phyloP scores from a whole-genome alignment of 352 stramenopile genomes.

The Pythium myriotylum region DNA sequence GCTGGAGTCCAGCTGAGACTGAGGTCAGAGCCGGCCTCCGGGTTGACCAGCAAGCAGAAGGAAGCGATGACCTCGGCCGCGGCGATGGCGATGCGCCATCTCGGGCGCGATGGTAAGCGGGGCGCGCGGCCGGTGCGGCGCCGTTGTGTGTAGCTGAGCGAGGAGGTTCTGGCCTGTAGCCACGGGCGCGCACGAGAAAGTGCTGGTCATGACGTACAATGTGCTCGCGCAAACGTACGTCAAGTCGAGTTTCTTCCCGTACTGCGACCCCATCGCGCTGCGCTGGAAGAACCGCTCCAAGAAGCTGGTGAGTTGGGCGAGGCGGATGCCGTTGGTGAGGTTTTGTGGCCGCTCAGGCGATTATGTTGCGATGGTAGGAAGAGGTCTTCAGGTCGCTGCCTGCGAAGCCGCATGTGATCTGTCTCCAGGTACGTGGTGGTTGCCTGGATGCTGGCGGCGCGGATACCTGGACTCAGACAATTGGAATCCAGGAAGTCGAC shows the following conservation, averaged over 20 bases:
- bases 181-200: slow-evolving; percentile 11
- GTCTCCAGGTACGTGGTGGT: slow-evolving; percentile 55
- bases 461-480: no score
- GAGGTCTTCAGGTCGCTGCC: slow-evolving; percentile 57
- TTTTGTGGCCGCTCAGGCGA: not conserved
- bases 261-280: slow-evolving; percentile 61
- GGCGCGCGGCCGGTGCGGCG: not conserved
- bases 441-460: no score
- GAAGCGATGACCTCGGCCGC: slow-evolving; percentile 9
- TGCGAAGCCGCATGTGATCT: slow-evolving; percentile 72
- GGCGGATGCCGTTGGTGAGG: not conserved
- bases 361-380: slow-evolving; percentile 32
- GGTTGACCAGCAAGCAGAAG: not conserved
- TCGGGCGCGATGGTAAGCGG: slow-evolving; percentile 20
- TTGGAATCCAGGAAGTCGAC: slow-evolving; percentile 63
- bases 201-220: slow-evolving; percentile 89
- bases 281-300: slow-evolving; percentile 77
- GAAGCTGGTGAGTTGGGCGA: slow-evolving; percentile 52
- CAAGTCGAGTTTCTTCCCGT: slow-evolving; percentile 78
- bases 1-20: slow-evolving; percentile 1
- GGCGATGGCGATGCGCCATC: slow-evolving; percentile 18
- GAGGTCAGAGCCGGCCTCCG: no score
- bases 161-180: slow-evolving; percentile 1
- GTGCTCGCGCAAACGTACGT: slow-evolving; percentile 85
- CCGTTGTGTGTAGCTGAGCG: not conserved